A percentile compares a stretch with the other conserved stretches of the same genome.
These are phyloP conservation scores for Saitozyma podzolica DNA, from an alignment of 768 basidiomycete species.

Conservation along the genomic window DNA sequence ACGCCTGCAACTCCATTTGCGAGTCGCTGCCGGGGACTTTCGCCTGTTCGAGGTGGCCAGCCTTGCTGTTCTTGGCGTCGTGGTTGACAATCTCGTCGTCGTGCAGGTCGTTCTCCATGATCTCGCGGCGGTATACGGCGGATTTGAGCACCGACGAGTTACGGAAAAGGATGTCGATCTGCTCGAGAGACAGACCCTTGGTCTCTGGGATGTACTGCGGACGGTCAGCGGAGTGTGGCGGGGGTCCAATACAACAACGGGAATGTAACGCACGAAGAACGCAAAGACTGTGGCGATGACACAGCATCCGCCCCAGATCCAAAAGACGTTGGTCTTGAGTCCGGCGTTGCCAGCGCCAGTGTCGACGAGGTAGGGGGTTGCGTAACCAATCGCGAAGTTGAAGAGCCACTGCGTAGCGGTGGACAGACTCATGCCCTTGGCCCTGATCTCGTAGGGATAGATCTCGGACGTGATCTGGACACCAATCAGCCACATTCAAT, in stretches of 20 bases:
- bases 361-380: conserved; percentile 54
- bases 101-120: conserved; percentile 3
- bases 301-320: conserved; percentile 11
- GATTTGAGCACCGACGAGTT: not conserved
- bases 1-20: no score
- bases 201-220: conserved; percentile 6
- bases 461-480: conserved; percentile 55
- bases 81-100: conserved; percentile 10
- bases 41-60: no score
- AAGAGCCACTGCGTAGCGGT: conserved; percentile 48
- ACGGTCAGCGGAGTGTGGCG: no score
- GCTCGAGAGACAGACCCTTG: conserved; percentile 18
- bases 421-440: conserved; percentile 51
- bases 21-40: no score
- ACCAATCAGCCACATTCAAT: no score
- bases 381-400: conserved; percentile 57
- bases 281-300: conserved; percentile 5
- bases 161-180: conserved; percentile 15
- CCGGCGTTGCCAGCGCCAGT: conserved; percentile 10
- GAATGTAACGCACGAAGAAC: conserved; percentile 3
- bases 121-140: conserved; percentile 1
- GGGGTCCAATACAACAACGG: no score
- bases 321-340: conserved; percentile 17
- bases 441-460: conserved; percentile 52
- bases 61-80: not conserved